Evolutionary conservation across 495 filamentous ascomycete genomes (phyloP).

Genomic region (Clavariopsis aquatica): DNA sequence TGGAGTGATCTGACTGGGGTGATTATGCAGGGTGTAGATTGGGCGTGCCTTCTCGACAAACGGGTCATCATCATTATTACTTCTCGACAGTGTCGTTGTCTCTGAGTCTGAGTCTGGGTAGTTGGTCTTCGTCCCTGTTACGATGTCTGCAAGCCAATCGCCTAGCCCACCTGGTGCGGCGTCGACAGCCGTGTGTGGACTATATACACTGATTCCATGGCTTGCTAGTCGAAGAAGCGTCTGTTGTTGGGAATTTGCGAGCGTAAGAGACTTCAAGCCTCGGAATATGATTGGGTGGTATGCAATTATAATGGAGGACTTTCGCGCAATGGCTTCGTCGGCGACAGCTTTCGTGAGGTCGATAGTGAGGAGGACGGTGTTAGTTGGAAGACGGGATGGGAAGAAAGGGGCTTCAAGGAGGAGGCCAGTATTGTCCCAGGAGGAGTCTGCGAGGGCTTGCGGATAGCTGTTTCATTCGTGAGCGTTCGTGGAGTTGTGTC

Average conservation of each 20-base stretch:
- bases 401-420: conserved; percentile 76
- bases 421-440: conserved; percentile 92
- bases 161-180: conserved; percentile 82
- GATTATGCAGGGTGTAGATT: conserved; percentile 45
- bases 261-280: conserved; percentile 81
- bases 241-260: conserved; percentile 81
- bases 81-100: conserved; percentile 6
- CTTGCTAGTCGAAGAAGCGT: conserved; percentile 79
- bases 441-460: conserved; percentile 80
- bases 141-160: conserved; percentile 92
- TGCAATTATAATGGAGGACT: conserved; percentile 76
- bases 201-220: conserved; percentile 88
- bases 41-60: conserved; percentile 38
- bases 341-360: conserved; percentile 89
- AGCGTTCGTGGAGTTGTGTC: not conserved
- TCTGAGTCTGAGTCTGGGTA: not conserved
- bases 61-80: conserved; percentile 40
- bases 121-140: conserved; percentile 54
- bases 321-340: conserved; percentile 79
- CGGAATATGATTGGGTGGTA: conserved; percentile 98
- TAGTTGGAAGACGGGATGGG: conserved; percentile 57
- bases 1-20: conserved; percentile 24
- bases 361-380: conserved; percentile 83
- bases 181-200: conserved; percentile 92
- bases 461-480: conserved; percentile 68